phyloP scores from a whole-genome alignment of 768 basidiomycete genomes.

The Psilocybe cyanescens region DNA sequence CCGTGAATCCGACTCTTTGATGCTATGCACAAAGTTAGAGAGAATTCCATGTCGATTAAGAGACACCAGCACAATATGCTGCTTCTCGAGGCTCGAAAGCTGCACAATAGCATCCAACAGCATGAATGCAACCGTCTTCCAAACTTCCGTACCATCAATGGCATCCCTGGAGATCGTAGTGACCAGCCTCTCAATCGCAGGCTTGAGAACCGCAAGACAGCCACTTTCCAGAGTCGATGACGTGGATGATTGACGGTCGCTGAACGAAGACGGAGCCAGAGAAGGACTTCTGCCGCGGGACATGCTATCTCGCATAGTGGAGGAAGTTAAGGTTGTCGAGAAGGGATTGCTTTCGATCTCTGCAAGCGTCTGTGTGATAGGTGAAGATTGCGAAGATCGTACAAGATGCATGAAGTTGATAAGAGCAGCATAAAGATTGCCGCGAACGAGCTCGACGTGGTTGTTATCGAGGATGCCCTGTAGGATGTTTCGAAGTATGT shows the following conservation, averaged over 20 bases:
- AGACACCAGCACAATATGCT: slow-evolving; percentile 58
- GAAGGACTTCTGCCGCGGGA: slow-evolving; percentile 42
- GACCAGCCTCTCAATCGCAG: slow-evolving; percentile 72
- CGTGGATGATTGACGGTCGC: slow-evolving; percentile 24
- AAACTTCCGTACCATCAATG: slow-evolving; percentile 93
- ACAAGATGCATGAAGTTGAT: slow-evolving; percentile 91
- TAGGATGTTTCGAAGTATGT: slow-evolving; percentile 73
- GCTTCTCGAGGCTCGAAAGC: slow-evolving; percentile 71
- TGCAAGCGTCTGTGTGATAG: slow-evolving; percentile 15
- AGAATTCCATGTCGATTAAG: slow-evolving; percentile 79
- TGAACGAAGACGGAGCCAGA: slow-evolving; percentile 26
- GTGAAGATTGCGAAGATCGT: slow-evolving; percentile 32
- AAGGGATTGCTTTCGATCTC: slow-evolving; percentile 26
- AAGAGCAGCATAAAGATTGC: slow-evolving; percentile 92
- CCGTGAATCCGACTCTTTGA: slow-evolving; percentile 81
- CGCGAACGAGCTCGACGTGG: slow-evolving; percentile 84
- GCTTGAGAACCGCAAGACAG: slow-evolving; percentile 69
- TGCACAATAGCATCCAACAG: slow-evolving; percentile 81
- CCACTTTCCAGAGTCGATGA: slow-evolving; percentile 56
- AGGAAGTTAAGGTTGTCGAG: slow-evolving; percentile 38
- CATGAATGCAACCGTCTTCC: slow-evolving; percentile 96
- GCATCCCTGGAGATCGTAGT: slow-evolving; percentile 84
- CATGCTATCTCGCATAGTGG: slow-evolving; percentile 45
- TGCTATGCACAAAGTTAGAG: slow-evolving; percentile 76
- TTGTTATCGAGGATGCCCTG: slow-evolving; percentile 78